Evolutionary conservation across 345 rosid genomes (phyloP).

Genomic region (Eucalyptus cloeziana): DNA sequence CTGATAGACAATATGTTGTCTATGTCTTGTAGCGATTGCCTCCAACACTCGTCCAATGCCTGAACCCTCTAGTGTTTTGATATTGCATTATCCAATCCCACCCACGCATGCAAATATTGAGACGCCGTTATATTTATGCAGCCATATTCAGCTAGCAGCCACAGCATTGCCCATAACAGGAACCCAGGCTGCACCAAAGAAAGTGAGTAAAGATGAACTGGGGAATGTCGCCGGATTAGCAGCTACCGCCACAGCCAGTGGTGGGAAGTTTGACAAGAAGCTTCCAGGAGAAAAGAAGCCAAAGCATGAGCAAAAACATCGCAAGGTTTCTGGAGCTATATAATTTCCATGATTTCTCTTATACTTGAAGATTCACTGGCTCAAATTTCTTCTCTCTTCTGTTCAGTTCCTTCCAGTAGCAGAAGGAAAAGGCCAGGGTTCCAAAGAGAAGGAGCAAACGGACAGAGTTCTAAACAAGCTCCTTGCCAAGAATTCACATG

Average conservation of each 20-base stretch:
- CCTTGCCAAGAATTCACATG: constrained; percentile 77
- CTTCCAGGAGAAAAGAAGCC: constrained; percentile 72
- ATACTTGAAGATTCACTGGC: background rate
- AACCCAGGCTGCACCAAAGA: constrained; percentile 48
- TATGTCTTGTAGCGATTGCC: background rate
- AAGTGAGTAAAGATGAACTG: constrained; percentile 56
- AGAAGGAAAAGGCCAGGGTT: constrained; percentile 41
- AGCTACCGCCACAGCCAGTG: constrained; percentile 83
- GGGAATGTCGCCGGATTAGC: constrained; percentile 87
- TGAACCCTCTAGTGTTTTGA: background rate
- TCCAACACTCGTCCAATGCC: background rate
- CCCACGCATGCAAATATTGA: background rate
- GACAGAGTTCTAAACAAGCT: constrained; percentile 70
- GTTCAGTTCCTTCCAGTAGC: constrained; percentile 77
- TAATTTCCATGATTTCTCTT: background rate
- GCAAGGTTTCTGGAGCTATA: constrained; percentile 41
- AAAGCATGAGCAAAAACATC: constrained; percentile 69
- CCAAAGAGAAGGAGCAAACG: constrained; percentile 69
- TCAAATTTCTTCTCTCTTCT: background rate
- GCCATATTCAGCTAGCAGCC: constrained; percentile 89
- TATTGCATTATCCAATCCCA: background rate
- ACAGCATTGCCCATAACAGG: constrained; percentile 83
- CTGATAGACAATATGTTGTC: background rate
- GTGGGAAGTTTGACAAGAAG: constrained; percentile 94
- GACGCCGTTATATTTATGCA: constrained; percentile 1